Base-by-base conservation (phyloP, 73 alveolate genomes). In the Uronychia setigera region DNA sequence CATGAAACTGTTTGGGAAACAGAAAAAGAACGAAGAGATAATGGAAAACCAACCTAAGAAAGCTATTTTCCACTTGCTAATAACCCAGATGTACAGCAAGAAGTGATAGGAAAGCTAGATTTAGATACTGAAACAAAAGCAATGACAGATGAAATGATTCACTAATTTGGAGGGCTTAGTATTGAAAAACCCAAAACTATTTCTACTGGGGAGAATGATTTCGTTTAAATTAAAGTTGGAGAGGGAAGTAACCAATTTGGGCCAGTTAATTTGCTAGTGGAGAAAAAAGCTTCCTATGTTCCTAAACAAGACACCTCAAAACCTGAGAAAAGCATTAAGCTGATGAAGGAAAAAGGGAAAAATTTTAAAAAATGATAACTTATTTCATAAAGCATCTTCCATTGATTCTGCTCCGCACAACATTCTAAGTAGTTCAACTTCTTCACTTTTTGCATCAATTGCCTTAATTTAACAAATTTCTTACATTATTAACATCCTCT, bases 1-100 rank as follows among this genome's bases (percentile, higher is more conserved):
- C 99, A 98, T 87, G 99, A 96, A 83, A 95, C 97, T 83, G 83
- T 94, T 5, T 96, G 87, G 90, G 99, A 98, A 87, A 89, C 94
- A 25, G 99, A 98, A 78, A 91, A 82, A 75, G 99, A 98, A 94
- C 92, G 99, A 91, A 91, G 92, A 86, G 87, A 92, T 82, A 88
- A 86, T 59, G 97, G 97, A 60, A 95, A 93, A 79, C 96, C 98
- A 19, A 95, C 93, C 31, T 92, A 98, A 29, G 97, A 96, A 58
- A 99, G 92, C 35, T 98, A 83, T 81, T 79, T 95, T 60, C 99
- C 99, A 0, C 87, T 98, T 33, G 95, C 98, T 29, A 92, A 86
- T 46, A 92, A 95, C 85, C 98, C 98, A 28, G 99, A 95, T 75
- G 93, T 98, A 80, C 95, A 98, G 87, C 89, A 89, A 78, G 98